Percentiles rank a stretch among this genome's conserved stretches.
Conservation (phyloP, 768 basidiomycete species). For the Fibroporia radiculosa region DNA sequence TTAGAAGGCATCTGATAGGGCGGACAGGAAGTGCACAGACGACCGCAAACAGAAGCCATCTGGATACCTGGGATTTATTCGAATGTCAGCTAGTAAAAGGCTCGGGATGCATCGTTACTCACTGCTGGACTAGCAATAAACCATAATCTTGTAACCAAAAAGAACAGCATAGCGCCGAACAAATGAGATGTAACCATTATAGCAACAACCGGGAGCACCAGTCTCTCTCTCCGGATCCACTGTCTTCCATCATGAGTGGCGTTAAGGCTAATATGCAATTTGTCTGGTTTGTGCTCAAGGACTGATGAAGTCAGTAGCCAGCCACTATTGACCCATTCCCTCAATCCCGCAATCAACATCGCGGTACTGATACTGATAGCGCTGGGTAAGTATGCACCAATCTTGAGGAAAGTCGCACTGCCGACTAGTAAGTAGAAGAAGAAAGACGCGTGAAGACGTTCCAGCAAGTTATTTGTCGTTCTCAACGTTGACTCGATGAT, state of each 20-base stretch:
- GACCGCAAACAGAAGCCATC: not conserved
- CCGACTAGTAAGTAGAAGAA: conserved; percentile 86
- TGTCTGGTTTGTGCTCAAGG: no score
- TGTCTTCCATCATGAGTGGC: not conserved
- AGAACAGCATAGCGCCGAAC: conserved; percentile 46
- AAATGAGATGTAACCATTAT: conserved; percentile 51
- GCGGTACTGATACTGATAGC: conserved; percentile 77
- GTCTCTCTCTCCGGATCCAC: conserved; percentile 45
- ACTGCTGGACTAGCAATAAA: conserved; percentile 39
- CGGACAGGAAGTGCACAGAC: conserved; percentile 3
- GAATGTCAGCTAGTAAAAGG: not conserved
- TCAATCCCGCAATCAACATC: conserved; percentile 79
- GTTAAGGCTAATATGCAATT: no score
- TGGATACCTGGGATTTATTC: not conserved
- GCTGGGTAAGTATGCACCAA: conserved; percentile 86
- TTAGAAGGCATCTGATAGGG: not conserved
- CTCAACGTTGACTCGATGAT: conserved; percentile 82
- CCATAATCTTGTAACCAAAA: conserved; percentile 34
- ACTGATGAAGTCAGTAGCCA: conserved; percentile 40
- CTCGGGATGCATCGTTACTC: not conserved
- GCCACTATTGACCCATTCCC: conserved; percentile 60
- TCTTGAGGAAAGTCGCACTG: conserved; percentile 70
- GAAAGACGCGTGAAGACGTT: conserved; percentile 94
- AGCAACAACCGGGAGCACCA: conserved; percentile 44
- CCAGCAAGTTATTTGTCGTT: conserved; percentile 89